Evolutionary conservation across 352 stramenopile genomes (phyloP), one percentile per base, ranked within the genome.

Genomic region (Phytophthora nicotianae): DNA sequence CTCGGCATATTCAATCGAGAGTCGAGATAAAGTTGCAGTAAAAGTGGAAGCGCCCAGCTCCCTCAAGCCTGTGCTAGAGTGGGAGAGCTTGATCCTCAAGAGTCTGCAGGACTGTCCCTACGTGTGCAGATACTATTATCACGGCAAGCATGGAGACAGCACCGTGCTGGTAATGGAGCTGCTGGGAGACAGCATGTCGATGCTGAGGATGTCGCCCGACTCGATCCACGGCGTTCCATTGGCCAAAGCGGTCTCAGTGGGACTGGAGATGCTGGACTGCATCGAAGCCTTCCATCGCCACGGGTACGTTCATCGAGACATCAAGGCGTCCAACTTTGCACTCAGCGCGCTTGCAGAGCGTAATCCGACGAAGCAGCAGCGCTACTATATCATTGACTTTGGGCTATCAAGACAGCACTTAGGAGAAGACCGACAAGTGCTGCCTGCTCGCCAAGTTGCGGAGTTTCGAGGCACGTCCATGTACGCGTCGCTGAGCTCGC

Each of bases 321-420:
- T 97, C 58, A 97, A 97, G 64, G 86, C 89, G 14, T 95, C 86
- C 17, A 97, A 97, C 54, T 96, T 97, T 65, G 88, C 86, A 11
- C 66, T 94, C 9, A 86, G 73, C 24, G 69, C 76, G 35, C 37
- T 69, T 41, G 24, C 49, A 11, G 70, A 77, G 5, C 62, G 72
- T 20, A 88, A 83, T 47, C 60, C 75, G 16, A 52, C 52, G 38
- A 89, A 87, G 63, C 67, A 70, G 38, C 74, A 71, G 13, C 66
- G 69, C 5, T 96, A 96, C 50, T 79, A 85, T 32, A 81, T 96
- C 40, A 94, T 95, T 45, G 84, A 95, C 57, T 95, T 96, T 75
- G 86, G 84, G 17, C 58, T 95, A 17, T 94, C 86, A n/a, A 78
- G 86, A 16, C 83, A 93, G 54, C 84, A 95, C 42, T 38, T 91